These are phyloP conservation scores for Trichoderma semiorbis DNA, from an alignment of 2,329 filamentous ascomycete species.

Conservation along the genomic window DNA sequence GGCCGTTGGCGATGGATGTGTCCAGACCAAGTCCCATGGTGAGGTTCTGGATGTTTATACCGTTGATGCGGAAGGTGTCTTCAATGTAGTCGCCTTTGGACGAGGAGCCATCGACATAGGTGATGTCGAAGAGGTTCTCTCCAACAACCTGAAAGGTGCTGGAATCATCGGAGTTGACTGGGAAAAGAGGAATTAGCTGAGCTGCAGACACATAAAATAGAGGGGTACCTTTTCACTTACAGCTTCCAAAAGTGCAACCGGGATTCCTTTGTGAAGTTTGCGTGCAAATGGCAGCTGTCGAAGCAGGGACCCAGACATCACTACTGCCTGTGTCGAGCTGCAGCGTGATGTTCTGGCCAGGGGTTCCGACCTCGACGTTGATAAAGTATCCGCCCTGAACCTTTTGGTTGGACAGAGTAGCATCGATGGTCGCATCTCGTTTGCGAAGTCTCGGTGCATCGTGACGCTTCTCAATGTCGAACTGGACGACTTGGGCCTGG, in stretches of 20 bases:
- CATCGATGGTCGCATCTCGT: conserved; percentile 40
- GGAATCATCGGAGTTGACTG: conserved; percentile 47
- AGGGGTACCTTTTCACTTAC: conserved; percentile 33
- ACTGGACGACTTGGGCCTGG: conserved; percentile 41
- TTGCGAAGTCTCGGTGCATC: conserved; percentile 30
- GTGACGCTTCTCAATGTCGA: conserved; percentile 43
- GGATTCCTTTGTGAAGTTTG: conserved; percentile 19
- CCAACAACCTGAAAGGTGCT: conserved; percentile 44
- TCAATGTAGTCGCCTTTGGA: conserved; percentile 56
- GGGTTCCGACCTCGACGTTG: conserved; percentile 55
- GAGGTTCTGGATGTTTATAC: conserved; percentile 48
- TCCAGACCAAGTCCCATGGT: conserved; percentile 56
- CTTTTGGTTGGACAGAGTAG: conserved; percentile 44
- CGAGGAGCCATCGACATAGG: conserved; percentile 59
- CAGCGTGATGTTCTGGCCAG: conserved; percentile 52
- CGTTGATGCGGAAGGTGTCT: conserved; percentile 54
- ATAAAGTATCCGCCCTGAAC: conserved; percentile 52
- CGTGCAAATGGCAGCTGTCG: conserved; percentile 39
- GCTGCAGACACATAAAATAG: background rate
- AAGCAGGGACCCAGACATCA: conserved; percentile 58
- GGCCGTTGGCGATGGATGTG: conserved; percentile 55
- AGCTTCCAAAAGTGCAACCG: conserved; percentile 45
- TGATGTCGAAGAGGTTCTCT: conserved; percentile 50
- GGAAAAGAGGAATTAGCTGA: background rate
- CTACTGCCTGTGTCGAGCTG: conserved; percentile 65